Percentiles rank a stretch among this genome's conserved stretches.
Conservation (phyloP, 139 green algal genomes). For the Chloropicon primus region DNA sequence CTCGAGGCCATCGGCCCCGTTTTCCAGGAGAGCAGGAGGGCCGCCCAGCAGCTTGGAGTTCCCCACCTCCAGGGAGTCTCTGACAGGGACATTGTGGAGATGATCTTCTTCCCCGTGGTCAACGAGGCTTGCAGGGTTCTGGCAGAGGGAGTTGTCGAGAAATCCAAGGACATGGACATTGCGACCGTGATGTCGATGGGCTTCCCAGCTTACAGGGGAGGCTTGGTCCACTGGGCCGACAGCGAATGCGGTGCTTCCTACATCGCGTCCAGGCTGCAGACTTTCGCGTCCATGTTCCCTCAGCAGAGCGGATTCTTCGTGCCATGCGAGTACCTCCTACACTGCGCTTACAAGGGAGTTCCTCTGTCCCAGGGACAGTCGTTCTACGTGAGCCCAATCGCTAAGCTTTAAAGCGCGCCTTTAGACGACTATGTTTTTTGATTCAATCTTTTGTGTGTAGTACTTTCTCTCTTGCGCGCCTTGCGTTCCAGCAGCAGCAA, state of each 20-base stretch:
- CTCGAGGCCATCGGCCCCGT: constrained; percentile 44
- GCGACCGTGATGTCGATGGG: constrained; percentile 93
- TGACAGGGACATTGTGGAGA: constrained; percentile 83
- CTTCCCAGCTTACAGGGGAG: constrained; percentile 75
- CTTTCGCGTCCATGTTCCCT: constrained; percentile 30
- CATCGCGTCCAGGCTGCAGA: not conserved
- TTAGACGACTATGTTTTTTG: not conserved
- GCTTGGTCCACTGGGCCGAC: constrained; percentile 1
- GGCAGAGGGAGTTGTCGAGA: constrained; percentile 87
- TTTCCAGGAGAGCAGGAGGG: constrained; percentile 33
- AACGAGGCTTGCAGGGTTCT: constrained; percentile 56
- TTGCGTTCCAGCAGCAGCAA: too few relatives aligned
- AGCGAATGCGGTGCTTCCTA: not conserved
- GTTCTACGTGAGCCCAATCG: not conserved
- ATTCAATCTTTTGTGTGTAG: not conserved
- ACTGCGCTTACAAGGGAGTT: constrained; percentile 10
- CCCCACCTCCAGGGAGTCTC: constrained; percentile 13
- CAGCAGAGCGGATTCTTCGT: constrained; percentile 63
- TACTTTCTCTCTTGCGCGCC: not conserved
- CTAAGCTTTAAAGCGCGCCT: not conserved
- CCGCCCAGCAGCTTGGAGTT: constrained; percentile 10
- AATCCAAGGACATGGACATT: constrained; percentile 88
- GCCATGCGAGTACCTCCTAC: constrained; percentile 59
- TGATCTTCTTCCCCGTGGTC: constrained; percentile 96
- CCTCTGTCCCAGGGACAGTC: not conserved